phyloP scores from a whole-genome alignment of 352 stramenopile genomes.

The Phytophthora aleatoria region DNA sequence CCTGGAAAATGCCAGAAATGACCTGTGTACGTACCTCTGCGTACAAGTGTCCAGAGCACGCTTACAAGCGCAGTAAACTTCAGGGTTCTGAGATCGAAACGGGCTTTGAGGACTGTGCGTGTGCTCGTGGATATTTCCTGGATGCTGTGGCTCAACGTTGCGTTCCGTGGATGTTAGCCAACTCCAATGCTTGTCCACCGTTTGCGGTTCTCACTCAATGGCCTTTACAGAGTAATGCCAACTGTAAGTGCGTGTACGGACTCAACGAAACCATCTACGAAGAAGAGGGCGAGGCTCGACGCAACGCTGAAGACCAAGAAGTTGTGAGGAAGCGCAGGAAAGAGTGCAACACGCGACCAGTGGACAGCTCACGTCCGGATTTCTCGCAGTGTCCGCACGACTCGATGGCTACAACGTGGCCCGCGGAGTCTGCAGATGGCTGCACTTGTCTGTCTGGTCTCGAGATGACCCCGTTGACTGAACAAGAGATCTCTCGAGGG shows the following conservation, averaged over 20 bases:
- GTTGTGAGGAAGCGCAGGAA: slow-evolving; percentile 29
- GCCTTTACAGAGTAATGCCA: slow-evolving; percentile 76
- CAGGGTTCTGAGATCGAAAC: slow-evolving; percentile 40
- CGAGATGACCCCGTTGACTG: slow-evolving; percentile 36
- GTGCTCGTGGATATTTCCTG: slow-evolving; percentile 70
- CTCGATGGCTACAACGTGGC: slow-evolving; percentile 58
- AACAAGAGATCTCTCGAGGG: slow-evolving; percentile 33
- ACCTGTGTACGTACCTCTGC: slow-evolving; percentile 55
- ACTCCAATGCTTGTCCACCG: slow-evolving; percentile 65
- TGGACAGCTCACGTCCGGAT: slow-evolving; percentile 16
- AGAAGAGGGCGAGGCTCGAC: slow-evolving; percentile 18
- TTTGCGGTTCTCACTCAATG: slow-evolving; percentile 71
- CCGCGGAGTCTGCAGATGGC: slow-evolving; percentile 39
- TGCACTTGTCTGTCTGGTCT: slow-evolving; percentile 59
- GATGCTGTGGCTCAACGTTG: slow-evolving; percentile 57
- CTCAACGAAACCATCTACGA: slow-evolving; percentile 35
- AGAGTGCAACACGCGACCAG: slow-evolving; percentile 40
- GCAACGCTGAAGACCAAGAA: slow-evolving; percentile 23
- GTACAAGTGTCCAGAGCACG: slow-evolving; percentile 68
- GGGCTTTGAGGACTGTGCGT: slow-evolving; percentile 70
- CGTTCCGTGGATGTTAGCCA: slow-evolving; percentile 69
- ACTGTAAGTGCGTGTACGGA: slow-evolving; percentile 78
- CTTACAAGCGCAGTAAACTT: slow-evolving; percentile 39
- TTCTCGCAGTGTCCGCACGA: slow-evolving; percentile 56
- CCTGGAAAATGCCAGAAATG: slow-evolving; percentile 77